phyloP scores from a whole-genome alignment of 2,329 filamentous ascomycete genomes.

The Periconia sp. region DNA sequence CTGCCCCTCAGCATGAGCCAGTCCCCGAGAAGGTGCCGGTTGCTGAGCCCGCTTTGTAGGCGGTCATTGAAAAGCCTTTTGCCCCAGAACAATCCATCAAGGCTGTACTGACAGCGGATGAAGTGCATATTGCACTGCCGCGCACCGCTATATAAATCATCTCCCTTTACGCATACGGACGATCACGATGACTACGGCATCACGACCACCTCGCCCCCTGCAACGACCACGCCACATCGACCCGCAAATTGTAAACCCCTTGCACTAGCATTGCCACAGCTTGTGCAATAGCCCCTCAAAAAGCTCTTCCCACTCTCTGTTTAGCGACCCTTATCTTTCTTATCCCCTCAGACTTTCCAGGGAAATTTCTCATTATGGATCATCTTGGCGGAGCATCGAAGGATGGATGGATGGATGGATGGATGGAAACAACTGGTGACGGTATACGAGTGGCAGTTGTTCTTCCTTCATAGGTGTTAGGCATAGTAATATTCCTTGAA shows the following conservation, averaged over 20 bases:
- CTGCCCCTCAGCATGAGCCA: conserved; percentile 33
- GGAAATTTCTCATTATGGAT: conserved; percentile 15
- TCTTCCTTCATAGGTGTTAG: conserved; percentile 21
- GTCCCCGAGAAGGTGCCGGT: conserved; percentile 19
- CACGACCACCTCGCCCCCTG: conserved; percentile 26
- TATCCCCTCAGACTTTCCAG: conserved; percentile 16
- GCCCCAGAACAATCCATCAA: not conserved
- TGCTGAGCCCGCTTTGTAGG: conserved; percentile 37
- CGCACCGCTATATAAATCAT: too few relatives aligned
- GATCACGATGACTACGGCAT: conserved; percentile 28
- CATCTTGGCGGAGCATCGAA: conserved; percentile 13
- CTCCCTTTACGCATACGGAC: conserved; percentile 19
- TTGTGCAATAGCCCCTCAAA: conserved; percentile 37
- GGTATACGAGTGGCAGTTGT: conserved; percentile 21
- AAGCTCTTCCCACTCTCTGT: conserved; percentile 25
- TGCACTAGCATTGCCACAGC: conserved; percentile 13
- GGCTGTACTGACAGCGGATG: not conserved
- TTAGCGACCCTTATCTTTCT: conserved; percentile 29
- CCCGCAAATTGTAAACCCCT: conserved; percentile 33
- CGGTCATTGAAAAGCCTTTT: not conserved
- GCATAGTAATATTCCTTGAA: conserved; percentile 27
- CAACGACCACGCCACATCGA: conserved; percentile 25
- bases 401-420: conserved; percentile 20
- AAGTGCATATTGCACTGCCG: too few relatives aligned
- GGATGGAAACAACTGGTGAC: conserved; percentile 8